Conservation (phyloP, 2,329 filamentous ascomycete species). For the Cladosporium sp. region DNA sequence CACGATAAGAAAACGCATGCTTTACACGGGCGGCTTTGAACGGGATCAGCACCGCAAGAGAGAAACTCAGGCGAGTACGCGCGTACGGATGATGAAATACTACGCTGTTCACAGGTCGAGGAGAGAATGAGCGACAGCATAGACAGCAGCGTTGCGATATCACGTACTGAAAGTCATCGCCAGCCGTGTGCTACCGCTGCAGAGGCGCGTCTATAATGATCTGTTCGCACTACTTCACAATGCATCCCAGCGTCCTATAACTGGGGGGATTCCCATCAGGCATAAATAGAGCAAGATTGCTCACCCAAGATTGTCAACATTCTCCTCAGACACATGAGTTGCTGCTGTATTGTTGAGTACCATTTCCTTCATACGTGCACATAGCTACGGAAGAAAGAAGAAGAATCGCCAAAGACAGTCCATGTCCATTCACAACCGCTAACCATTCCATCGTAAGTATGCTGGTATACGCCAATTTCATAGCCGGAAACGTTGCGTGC, state of each 20-base stretch:
- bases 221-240: no score
- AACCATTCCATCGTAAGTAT: slow-evolving; percentile 19
- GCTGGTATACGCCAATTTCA: slow-evolving; percentile 17
- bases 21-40: no score
- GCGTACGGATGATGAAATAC: no score
- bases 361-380: slow-evolving; percentile 18
- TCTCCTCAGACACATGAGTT: background rate
- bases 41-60: no score
- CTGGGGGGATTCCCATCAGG: background rate
- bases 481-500: slow-evolving; percentile 18
- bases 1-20: no score
- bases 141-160: no score
- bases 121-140: no score
- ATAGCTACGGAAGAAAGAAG: slow-evolving; percentile 17
- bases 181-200: no score
- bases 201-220: no score
- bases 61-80: no score
- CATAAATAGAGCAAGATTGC: background rate
- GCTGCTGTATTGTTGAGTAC: background rate
- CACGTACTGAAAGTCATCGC: no score
- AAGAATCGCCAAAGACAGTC: slow-evolving; percentile 17
- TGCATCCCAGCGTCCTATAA: background rate
- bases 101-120: no score
- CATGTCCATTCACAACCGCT: slow-evolving; percentile 15
- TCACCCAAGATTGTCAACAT: background rate